Base-by-base conservation (phyloP, 2,329 filamentous ascomycete species). In the Hypomyces perniciosus region DNA sequence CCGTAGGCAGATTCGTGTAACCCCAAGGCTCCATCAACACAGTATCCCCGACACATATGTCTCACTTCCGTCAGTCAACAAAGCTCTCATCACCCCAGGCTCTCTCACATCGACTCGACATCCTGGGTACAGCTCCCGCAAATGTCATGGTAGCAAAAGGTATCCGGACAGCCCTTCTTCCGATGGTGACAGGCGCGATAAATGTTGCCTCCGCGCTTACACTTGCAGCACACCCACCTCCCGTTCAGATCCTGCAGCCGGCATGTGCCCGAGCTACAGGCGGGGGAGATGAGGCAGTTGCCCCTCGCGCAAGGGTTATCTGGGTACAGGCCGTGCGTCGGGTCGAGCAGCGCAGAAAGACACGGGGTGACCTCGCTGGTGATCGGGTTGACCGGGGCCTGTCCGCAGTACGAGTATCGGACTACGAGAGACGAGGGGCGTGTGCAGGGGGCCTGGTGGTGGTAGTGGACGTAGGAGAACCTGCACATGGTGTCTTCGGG, bases 111-210 rank as follows among this genome's bases (percentile, higher is more conserved):
- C 20, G 3, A 20, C 20, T 20, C 20, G 20, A 29, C n/a, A 51
- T 76, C 72, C 8, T 67, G 53, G 41, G 62, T 65, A 53, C 76
- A 79, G 4, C 57, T 58, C 37, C 65, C 61, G 58, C 77, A 80
- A 46, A 77, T 70, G n/a, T 65, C 62, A 52, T 80, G 77, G 54
- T 77, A 77, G 61, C 76, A 80, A 41, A 78, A 72, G 1, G 73
- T 74, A 54, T 79, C 72, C 8, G 75, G 73, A 53, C 72, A 72
- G 9, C 67, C 68, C 48, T 65, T 67, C 68, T 73, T 71, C 48
- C 65, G 69, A 53, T 76, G 72, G 33, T 69, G 62, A 56, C 77
- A 79, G 65, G 67, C 73, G 26, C 66, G 64, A 44, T 70, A 70
- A 4, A 65, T 63, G 52, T 80, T 80, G 5, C 67, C 71, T 6